Base-by-base conservation (phyloP, 139 green algal genomes). In the Ettlia oleoabundans region DNA sequence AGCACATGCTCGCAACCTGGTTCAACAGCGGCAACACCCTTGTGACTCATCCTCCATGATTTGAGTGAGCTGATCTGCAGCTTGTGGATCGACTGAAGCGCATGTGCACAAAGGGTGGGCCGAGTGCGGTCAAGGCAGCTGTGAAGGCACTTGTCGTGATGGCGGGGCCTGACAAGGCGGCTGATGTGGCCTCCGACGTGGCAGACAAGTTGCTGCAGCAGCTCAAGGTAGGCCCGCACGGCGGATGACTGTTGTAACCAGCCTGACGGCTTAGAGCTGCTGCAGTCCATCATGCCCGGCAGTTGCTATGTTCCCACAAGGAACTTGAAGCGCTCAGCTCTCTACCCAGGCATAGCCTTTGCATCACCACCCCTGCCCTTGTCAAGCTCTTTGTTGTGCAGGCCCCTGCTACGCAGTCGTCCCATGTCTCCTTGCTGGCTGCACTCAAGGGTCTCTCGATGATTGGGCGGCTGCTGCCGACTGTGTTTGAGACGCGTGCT, bases 401-500 rank as follows among this genome's bases (percentile, higher is more conserved):
- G 70, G 51, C 32, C 33, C 72, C 72, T 51, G 51, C 72, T 32
- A 83, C 64, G 28, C 52, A 71, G 51, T 18, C 41, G 3, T n/a
- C 43, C 38, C 82, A 86, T 52, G 10, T 7, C 6, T 42, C 30
- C 24, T 24, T 76, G 52, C 61, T 86, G 30, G 72, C 82, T 9
- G 76, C 76, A 2, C n/a, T 92, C 41, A 87, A 92, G 65, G 83
- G 77, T 24, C 55, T 93, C 52, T 78, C 76, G 41, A 85, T 52
- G 33, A 63, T 88, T 22, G 86, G 82, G 2, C 82, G 77, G 43
- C 42, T 87, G n/a, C 63, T 69, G 38, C 89, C 89, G 4, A 41
- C 33, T 19, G 40, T 85, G 24, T 88, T 94, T 75, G 82, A 76
- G 42, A 8, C 61, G 5, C 80, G 82, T 64, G 88, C 88, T 21